Conservation (phyloP, 2,329 filamentous ascomycete genomes). For the Colletotrichum magnum region DNA sequence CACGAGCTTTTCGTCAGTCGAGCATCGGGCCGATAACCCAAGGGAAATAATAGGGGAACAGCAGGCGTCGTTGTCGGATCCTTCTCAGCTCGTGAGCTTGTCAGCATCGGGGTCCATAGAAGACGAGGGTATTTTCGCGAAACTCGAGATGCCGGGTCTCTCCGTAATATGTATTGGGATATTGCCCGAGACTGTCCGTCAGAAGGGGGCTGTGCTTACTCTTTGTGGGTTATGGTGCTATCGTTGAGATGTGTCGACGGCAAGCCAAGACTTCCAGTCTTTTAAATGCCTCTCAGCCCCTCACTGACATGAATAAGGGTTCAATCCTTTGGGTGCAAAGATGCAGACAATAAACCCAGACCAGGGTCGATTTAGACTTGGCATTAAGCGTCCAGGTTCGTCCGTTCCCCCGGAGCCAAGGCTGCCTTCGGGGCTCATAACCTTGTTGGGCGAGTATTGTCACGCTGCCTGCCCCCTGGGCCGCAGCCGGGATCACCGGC, state of each 20-base stretch:
- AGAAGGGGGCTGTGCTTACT: not conserved
- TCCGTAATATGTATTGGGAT: not conserved
- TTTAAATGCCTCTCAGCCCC: not conserved
- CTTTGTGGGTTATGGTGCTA: slow-evolving; percentile 3
- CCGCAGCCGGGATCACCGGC: not conserved
- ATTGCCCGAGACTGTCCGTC: not conserved
- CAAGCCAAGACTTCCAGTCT: not conserved
- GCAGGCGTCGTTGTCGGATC: too few relatives aligned
- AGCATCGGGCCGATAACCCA: too few relatives aligned
- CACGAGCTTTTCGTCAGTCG: too few relatives aligned
- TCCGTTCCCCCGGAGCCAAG: slow-evolving; percentile 14
- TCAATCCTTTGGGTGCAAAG: not conserved
- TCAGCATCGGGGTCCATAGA: too few relatives aligned
- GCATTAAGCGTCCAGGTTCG: slow-evolving; percentile 9
- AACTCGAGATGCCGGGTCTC: not conserved
- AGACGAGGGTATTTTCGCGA: too few relatives aligned
- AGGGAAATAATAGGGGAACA: too few relatives aligned
- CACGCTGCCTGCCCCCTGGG: not conserved
- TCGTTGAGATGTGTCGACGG: not conserved
- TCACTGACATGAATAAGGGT: slow-evolving; percentile 11
- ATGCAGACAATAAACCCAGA: not conserved
- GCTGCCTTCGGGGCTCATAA: not conserved
- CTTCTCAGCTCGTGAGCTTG: too few relatives aligned
- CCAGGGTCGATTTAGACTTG: slow-evolving; percentile 12
- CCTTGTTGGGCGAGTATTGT: slow-evolving; percentile 19